Evolutionary conservation across 495 filamentous ascomycete genomes (phyloP), one percentile per base, ranked within the genome.

Genomic region (Penicillium ucsense): DNA sequence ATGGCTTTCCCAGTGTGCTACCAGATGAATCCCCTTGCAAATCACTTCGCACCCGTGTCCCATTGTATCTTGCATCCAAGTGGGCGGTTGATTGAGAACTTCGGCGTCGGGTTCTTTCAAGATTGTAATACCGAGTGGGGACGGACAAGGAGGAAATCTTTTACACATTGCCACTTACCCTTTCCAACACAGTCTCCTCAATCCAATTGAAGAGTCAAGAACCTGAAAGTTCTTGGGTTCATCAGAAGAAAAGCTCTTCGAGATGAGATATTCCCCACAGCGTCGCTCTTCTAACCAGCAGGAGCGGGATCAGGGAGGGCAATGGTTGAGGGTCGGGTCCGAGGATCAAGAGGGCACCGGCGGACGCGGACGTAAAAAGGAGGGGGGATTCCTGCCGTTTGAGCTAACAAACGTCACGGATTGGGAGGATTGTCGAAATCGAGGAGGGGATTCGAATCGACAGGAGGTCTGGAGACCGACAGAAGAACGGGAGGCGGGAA

Each of bases 231-330:
- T 55, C 48, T 45, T 53, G 45, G 45, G 52, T 60, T 60, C 54
- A 55, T 62, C 45, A 46, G 49, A 53, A 48, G 54, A 50, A 45
- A 49, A 20, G 54, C 55, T 40, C 41, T 34, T 33, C 53, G 53
- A 52, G 44, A 61, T 61, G 60, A 45, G 47, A 20, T 20, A 20
- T 44, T 60, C 54, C 64, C 65, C 60, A 64, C 60, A 40, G 57
- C 57, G 55, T 64, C 56, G 68, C 66, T 68, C 68, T 63, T 72
- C 63, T 70, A 72, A 67, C 66, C 68, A 64, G 64, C 60, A 72
- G 66, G 59, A 70, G 65, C 63, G 62, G 61, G 59, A 66, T 57
- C 63, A 67, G 64, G 67, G 61, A 61, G 62, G 55, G 58, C 39
- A 51, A 62, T 56, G 47, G 66, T 69, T 65, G 59, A 57, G 30